Percentiles rank a stretch among this genome's conserved stretches.
phyloP scores from a whole-genome alignment of 805 yeast genomes.

The Cyberlindnera misumaiensis region DNA sequence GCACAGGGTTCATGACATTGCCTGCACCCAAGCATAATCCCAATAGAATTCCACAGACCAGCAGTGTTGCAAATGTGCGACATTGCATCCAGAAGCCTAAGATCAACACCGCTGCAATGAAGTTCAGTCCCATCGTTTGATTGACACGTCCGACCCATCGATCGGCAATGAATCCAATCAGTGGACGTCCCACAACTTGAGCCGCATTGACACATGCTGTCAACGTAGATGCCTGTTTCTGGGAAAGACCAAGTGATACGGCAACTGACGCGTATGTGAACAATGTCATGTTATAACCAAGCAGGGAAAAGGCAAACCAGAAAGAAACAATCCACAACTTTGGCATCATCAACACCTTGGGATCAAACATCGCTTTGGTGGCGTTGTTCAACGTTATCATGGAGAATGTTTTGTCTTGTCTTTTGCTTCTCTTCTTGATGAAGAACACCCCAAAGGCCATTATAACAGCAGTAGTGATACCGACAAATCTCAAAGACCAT shows the following conservation, averaged over 20 bases:
- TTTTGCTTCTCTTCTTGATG: conserved; percentile 24
- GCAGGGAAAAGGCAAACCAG: conserved; percentile 32
- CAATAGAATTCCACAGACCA: conserved; percentile 34
- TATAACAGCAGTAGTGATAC: conserved; percentile 29
- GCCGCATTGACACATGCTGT: conserved; percentile 41
- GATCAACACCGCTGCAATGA: conserved; percentile 28
- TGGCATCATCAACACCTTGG: conserved; percentile 22
- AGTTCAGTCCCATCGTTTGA: conserved; percentile 32
- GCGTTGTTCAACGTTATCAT: conserved; percentile 4
- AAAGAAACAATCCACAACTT: conserved; percentile 25
- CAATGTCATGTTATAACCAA: conserved; percentile 36
- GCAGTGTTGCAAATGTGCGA: conserved; percentile 30
- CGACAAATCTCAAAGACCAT: conserved; percentile 44
- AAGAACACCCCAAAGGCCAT: conserved; percentile 34
- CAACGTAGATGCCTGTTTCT: conserved; percentile 36
- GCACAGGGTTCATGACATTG: conserved; percentile 35
- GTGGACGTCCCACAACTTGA: conserved; percentile 43
- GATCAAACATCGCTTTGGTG: conserved; percentile 24
- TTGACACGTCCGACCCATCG: conserved; percentile 37
- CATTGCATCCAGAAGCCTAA: conserved; percentile 42
- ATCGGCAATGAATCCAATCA: conserved; percentile 41
- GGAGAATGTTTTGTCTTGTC: conserved; percentile 2
- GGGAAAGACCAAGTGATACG: conserved; percentile 38
- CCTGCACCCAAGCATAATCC: conserved; percentile 41
- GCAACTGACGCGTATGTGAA: conserved; percentile 42